A percentile compares a stretch with the other conserved stretches of the same genome.
Conservation (phyloP, 73 alveolate genomes). For the Blepharisma stoltei region DNA sequence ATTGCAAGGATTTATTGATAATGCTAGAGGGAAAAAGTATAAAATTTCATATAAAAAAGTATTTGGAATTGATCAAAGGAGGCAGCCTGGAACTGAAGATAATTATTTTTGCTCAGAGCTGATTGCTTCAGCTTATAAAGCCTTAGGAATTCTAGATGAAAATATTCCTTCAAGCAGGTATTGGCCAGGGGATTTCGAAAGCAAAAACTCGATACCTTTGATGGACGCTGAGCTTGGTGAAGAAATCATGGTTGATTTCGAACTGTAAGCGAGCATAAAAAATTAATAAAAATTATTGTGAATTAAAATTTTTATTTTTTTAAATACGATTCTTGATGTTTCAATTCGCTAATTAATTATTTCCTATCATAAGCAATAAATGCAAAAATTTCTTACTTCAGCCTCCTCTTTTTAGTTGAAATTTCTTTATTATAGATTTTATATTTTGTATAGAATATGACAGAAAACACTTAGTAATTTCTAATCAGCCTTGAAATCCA, state of each 20-base stretch:
- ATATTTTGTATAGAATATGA: no score
- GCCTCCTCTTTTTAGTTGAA: no score
- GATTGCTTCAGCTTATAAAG: conserved; percentile 76
- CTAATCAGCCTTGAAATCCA: no score
- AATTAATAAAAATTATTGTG: no score
- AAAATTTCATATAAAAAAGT: conserved; percentile 41
- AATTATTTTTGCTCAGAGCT: conserved; percentile 79
- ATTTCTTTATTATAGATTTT: no score
- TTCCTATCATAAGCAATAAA: no score
- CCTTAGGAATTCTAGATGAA: conserved; percentile 54
- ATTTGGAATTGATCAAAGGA: conserved; percentile 38
- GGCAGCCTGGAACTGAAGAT: conserved; percentile 35
- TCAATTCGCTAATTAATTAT: no score
- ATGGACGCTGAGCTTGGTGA: conserved; percentile 9
- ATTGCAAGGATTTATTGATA: conserved; percentile 11
- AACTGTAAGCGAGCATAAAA: neutral
- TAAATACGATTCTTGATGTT: no score
- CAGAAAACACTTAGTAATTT: no score
- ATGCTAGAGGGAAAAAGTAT: conserved; percentile 48
- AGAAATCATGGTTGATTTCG: neutral
- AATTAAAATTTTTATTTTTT: no score
- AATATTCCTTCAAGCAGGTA: conserved; percentile 41
- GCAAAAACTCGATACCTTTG: neutral
- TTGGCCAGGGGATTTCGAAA: conserved; percentile 61
- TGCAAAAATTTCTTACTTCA: no score